Evolutionary conservation across 495 filamentous ascomycete genomes (phyloP).

Genomic region (Penicillium paradoxum): DNA sequence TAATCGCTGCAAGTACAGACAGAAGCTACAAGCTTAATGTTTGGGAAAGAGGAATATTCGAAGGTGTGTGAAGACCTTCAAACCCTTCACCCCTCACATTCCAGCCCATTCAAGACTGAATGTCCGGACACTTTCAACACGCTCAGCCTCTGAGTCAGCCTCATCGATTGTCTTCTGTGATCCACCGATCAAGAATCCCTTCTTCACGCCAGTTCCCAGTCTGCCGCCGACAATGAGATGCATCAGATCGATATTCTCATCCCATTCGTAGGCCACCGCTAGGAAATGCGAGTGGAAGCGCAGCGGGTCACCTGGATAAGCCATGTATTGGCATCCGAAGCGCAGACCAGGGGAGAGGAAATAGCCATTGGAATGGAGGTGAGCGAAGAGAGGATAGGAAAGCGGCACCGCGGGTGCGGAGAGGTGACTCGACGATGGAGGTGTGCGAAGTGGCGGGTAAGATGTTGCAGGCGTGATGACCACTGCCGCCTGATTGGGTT

Average conservation of each 20-base stretch:
- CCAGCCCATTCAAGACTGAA: slow-evolving; percentile 84
- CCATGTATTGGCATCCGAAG: slow-evolving; percentile 90
- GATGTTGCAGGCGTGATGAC: slow-evolving; percentile 59
- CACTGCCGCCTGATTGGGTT: slow-evolving; percentile 22
- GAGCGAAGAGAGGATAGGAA: slow-evolving; percentile 50
- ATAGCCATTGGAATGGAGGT: slow-evolving; percentile 75
- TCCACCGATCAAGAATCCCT: slow-evolving; percentile 85
- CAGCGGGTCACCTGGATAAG: slow-evolving; percentile 91
- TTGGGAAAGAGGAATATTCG: neutral
- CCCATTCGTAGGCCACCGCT: slow-evolving; percentile 71
- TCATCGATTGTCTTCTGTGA: slow-evolving; percentile 28
- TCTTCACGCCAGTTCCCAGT: slow-evolving; percentile 91
- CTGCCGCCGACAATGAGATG: slow-evolving; percentile 81
- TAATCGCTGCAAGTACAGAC: neutral
- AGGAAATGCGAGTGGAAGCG: slow-evolving; percentile 94
- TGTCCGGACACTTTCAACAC: slow-evolving; percentile 46
- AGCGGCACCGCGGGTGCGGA: slow-evolving; percentile 42
- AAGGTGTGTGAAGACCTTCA: neutral
- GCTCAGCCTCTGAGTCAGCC: slow-evolving; percentile 19
- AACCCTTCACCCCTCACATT: slow-evolving; percentile 49
- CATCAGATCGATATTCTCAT: slow-evolving; percentile 77
- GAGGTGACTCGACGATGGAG: slow-evolving; percentile 28
- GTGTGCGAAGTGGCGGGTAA: slow-evolving; percentile 42
- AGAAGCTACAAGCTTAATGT: neutral
- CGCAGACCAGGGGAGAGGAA: slow-evolving; percentile 87